A percentile compares a stretch with the other conserved stretches of the same genome.
Conservation (phyloP, 495 filamentous ascomycete species). For the Saxophila tyrrhenica region DNA sequence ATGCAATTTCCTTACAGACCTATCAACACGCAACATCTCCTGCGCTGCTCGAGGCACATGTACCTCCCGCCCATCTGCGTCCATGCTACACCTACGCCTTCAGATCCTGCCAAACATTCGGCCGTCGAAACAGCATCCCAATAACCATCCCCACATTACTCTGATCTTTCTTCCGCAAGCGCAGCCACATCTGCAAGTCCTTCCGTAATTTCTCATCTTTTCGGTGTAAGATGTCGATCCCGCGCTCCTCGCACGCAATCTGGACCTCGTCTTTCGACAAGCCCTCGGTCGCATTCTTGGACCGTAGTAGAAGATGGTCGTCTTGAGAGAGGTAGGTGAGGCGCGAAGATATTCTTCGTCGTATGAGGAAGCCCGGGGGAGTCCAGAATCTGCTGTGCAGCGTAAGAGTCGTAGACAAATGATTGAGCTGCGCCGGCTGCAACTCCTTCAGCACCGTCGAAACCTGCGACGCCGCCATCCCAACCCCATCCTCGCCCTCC, state of each 20-base stretch:
- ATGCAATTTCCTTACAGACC: too few species aligned
- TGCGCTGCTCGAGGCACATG: too few species aligned
- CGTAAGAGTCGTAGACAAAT: slow-evolving; percentile 27
- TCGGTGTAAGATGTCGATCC: slow-evolving; percentile 30
- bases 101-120: slow-evolving; percentile 11
- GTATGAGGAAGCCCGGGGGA: slow-evolving; percentile 30
- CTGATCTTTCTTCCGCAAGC: slow-evolving; percentile 11
- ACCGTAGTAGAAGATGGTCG: slow-evolving; percentile 43
- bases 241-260: slow-evolving; percentile 45
- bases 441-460: background rate
- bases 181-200: slow-evolving; percentile 14
- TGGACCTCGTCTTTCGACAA: slow-evolving; percentile 45
- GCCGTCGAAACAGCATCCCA: slow-evolving; percentile 16
- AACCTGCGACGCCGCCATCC: background rate
- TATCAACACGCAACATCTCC: too few species aligned
- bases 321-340: slow-evolving; percentile 46
- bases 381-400: slow-evolving; percentile 38
- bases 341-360: slow-evolving; percentile 33
- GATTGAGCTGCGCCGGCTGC: slow-evolving; percentile 10
- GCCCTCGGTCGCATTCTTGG: slow-evolving; percentile 35
- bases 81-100: too few species aligned
- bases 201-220: slow-evolving; percentile 24
- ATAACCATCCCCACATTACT: slow-evolving; percentile 10
- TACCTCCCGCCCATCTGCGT: too few species aligned
- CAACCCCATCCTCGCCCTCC: too few species aligned